Evolutionary conservation across 192 early-diverging fungal species (phyloP), one percentile per base, ranked within the genome.

Genomic region (Backusella macrospora): DNA sequence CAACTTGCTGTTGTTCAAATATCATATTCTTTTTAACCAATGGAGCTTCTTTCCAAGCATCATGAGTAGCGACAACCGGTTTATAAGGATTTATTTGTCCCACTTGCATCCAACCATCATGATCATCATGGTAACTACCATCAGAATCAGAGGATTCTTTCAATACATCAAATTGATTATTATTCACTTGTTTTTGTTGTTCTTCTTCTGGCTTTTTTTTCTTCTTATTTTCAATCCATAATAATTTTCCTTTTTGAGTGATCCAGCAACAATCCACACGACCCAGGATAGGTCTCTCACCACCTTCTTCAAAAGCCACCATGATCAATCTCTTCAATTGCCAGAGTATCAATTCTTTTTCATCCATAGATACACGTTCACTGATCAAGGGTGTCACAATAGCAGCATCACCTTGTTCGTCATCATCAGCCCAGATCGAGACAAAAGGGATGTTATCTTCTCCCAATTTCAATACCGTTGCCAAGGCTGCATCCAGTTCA

Each of bases 181-280:
- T 10, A 43, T 10, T 26, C 0, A 12, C 10, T 23, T 68, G n/a
- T 12, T 14, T 7, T 68, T 29, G 18, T 10, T 59, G 49, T 46
- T 15, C 21, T 43, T 43, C 18, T 21, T 44, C 21, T 34, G 12
- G 16, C 15, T 29, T 6, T 2, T 47, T 21, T 10, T 34, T 39
- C 67, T 42, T 21, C 18, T 34, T 39, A 42, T 42, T 75, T 68
- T 75, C 82, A 10, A 80, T 79, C 75, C 87, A 84, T 5, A 78
- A 76, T 5, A 88, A 75, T 46, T 86, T 79, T 23, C 76, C 83
- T 47, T 85, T 77, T 23, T 78, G 73, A 48, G 85, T 86, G 16
- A 88, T 81, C 87, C 87, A 88, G 73, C 87, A 88, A 14, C 83
- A 78, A 46, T 83, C 84, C 0, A 84, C 81, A 3, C 73, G 74